Base-by-base conservation (phyloP, 164 flowering plant species). In the Aristolochia fimbriata region DNA sequence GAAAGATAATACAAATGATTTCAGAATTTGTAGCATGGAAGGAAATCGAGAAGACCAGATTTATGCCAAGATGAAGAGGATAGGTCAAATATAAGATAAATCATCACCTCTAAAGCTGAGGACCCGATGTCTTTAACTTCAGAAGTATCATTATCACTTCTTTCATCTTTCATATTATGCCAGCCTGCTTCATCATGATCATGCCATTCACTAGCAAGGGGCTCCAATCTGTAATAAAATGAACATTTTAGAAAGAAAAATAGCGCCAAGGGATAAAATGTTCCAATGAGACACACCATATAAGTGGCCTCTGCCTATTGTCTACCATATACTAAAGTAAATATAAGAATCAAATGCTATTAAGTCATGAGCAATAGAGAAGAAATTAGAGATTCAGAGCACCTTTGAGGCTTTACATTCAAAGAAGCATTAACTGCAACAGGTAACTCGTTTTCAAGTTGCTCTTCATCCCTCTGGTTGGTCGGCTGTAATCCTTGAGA, bases 371-470 rank as follows among this genome's bases (percentile, higher is more conserved):
- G 6, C 52, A 49, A 49, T 16, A n/a, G 17, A 21, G 52, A 15
- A 49, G 52, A 49, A 49, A 19, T 2, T 15, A 14, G 61, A 56
- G 45, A 0, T 0, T 15, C 20, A 19, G 19, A 55, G 51, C 61
- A 84, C 97, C 86, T 80, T 69, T 65, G 62, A n/a, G 82, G 84
- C 63, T 76, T 78, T 46, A 71, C 82, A 37, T 61, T 80, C 51
- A 84, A 68, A 51, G 81, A 62, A 55, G 79, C 73, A 58, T 77
- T 76, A 2, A 51, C 20, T 52, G 71, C 62, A 51, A 17, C 37
- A 45, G 46, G 64, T 58, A 55, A 52, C 57, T 68, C 72, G 49
- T 24, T 62, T 51, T 37, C 71, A 65, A 24, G 31, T 51, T 62
- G 60, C 49, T 22, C 67, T 22, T 58, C 30, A 53, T 65, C 59